Evolutionary conservation across 164 flowering plant species (phyloP).

Genomic region (Liriodendron chinense): DNA sequence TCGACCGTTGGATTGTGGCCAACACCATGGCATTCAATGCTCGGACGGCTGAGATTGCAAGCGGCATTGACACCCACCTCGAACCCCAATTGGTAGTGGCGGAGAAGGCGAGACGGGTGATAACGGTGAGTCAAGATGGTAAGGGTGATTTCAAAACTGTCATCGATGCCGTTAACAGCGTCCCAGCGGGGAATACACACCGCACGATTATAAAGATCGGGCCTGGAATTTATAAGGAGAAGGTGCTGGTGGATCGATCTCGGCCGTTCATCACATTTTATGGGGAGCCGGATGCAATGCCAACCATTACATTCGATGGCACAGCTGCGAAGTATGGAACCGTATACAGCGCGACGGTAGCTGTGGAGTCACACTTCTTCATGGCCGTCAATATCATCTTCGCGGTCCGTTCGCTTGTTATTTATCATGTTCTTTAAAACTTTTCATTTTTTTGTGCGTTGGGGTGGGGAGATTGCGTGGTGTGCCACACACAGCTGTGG

Average conservation of each 20-base stretch:
- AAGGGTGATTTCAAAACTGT: conserved; percentile 59
- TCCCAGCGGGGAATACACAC: conserved; percentile 35
- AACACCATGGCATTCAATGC: neutral
- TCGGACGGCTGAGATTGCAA: neutral
- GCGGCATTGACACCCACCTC: neutral
- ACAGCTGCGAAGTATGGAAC: conserved; percentile 46
- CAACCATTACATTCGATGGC: conserved; percentile 33
- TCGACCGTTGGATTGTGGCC: neutral
- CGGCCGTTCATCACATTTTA: conserved; percentile 51
- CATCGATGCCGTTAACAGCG: conserved; percentile 46
- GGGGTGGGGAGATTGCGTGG: no score
- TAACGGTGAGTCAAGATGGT: conserved; percentile 45
- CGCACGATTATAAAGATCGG: conserved; percentile 44
- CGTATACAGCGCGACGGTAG: conserved; percentile 48
- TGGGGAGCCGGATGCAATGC: conserved; percentile 32
- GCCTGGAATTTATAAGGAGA: conserved; percentile 50
- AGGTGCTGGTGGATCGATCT: conserved; percentile 31
- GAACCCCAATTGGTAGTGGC: neutral
- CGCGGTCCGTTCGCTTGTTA: conserved; percentile 19
- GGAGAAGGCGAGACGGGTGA: neutral
- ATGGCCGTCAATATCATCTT: conserved; percentile 47
- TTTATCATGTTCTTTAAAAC: neutral
- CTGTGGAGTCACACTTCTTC: conserved; percentile 46
- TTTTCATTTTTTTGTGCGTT: neutral
- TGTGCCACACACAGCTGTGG: no score